Evolutionary conservation across 2,329 filamentous ascomycete genomes (phyloP), one percentile per base, ranked within the genome.

Genomic region (Fusarium sp.): DNA sequence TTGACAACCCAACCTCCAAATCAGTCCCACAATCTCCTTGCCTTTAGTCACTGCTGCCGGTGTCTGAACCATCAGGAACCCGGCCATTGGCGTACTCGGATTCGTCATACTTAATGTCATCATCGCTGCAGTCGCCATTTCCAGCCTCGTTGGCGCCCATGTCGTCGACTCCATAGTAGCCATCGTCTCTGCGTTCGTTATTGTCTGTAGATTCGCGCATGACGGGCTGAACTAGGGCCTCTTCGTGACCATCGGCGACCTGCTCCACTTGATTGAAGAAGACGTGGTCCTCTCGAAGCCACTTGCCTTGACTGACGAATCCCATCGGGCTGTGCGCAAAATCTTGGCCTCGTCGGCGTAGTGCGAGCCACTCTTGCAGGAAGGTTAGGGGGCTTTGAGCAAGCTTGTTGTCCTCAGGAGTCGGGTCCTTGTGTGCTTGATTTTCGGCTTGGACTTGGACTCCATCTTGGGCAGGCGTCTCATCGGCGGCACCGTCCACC

Each of bases 321-420:
- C 89, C 89, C 85, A 92, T 91, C 0, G 89, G 90, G 0, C 89
- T 92, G 29, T 91, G 87, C 16, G 85, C 76, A 61, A 91, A 86
- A 67, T 92, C 89, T 65, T 91, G 88, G 0, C 87, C 87, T 41
- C 87, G 87, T 1, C 89, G 86, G 1, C 87, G 84, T 0, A 89
- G 68, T 0, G 86, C 81, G 1, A 92, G 80, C 89, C 89, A 92
- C 54, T 92, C 89, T 24, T 88, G 84, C 0, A 92, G 75, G 75
- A 90, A 90, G 0, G 78, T 81, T 6, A 86, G 71, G 0, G 86
- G 85, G 22, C 82, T 77, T 22, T 73, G 57, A 6, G 59, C 62
- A 14, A 77, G 71, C 31, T 67, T 69, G 8, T 9, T 48, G 11
- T 57, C 24, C 4, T 71, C 56, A 4, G 48, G 6, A 33, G 54